Evolutionary conservation across 768 basidiomycete genomes (phyloP), one percentile per base, ranked within the genome.

Genomic region (Baorangia bicolor): DNA sequence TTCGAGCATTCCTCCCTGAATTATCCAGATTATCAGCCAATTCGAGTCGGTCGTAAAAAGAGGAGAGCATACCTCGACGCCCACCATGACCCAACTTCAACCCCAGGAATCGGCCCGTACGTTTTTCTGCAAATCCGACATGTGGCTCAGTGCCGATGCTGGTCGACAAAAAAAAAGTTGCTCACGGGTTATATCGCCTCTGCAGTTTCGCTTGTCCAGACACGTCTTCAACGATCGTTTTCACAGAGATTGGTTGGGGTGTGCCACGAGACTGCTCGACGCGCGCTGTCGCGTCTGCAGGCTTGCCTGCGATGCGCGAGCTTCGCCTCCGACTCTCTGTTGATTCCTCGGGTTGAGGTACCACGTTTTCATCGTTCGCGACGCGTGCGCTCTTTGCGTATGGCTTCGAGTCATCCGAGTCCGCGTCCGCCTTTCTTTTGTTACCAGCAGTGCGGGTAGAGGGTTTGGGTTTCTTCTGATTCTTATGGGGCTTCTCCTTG

Each of bases 11-110:
- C 78, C 51, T 79, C 75, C 51, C 83, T 83, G 40, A 34, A 58
- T 20, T 9, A 33, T 11, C 18, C 23, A 21, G 6, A 0, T 30
- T 8, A 44, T 55, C 28, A 49, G 40, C 44, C n/a, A n/a, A 18
- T 7, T 9, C 18, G 9, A 43, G 38, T 25, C n/a, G 2, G 35
- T 5, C 31, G n/a, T 9, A 9, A 35, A 35, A 25, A 16, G 20
- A 35, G 3, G 16, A 27, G 5, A 11, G 63, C 82, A 53, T 73
- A 78, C 75, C 92, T 77, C 6, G 78, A 81, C 52, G 83, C 80
- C 92, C 92, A 97, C 86, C 89, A 91, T 25, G 85, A 85, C 3
- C 92, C 93, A 16, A 94, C 84, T 25, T 78, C 77, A 20, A 96
- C 70, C 3, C 82, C 91, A 7, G 92, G 92, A 53, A 97, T 95